Evolutionary conservation across 2,329 filamentous ascomycete species (phyloP).

Genomic region (Leptographium wingfieldii): DNA sequence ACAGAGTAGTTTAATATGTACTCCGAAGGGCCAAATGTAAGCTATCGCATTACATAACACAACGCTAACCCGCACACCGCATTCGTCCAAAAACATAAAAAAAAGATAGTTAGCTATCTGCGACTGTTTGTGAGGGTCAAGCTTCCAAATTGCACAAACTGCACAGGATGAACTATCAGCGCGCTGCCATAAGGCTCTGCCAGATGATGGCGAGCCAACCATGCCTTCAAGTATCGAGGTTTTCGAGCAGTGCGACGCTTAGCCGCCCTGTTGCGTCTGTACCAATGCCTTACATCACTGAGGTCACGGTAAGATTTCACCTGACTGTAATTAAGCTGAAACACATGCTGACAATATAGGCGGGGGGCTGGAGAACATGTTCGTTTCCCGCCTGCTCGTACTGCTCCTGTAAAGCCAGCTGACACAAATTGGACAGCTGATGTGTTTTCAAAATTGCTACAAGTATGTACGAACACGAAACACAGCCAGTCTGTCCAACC

Average conservation of each 20-base stretch:
- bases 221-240: conserved; percentile 30
- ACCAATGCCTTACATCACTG: conserved; percentile 47
- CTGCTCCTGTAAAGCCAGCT: conserved; percentile 1
- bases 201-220: conserved; percentile 19
- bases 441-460: conserved; percentile 69
- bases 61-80: too few relatives aligned
- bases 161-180: conserved; percentile 21
- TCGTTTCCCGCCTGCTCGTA: conserved; percentile 23
- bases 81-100: not conserved
- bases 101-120: not conserved
- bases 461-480: conserved; percentile 32
- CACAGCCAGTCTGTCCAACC: not conserved
- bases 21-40: too few relatives aligned
- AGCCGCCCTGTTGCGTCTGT: conserved; percentile 24
- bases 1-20: too few relatives aligned
- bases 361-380: conserved; percentile 69
- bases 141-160: not conserved
- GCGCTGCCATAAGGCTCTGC: conserved; percentile 22
- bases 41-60: too few relatives aligned
- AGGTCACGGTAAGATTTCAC: conserved; percentile 32
- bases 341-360: conserved; percentile 33
- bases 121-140: not conserved
- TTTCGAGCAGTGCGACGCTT: conserved; percentile 14
- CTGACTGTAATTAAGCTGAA: not conserved
- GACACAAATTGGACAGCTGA: conserved; percentile 41